Evolutionary conservation across 345 rosid species (phyloP), one percentile per base, ranked within the genome.

Genomic region (Aurinia saxatilis): DNA sequence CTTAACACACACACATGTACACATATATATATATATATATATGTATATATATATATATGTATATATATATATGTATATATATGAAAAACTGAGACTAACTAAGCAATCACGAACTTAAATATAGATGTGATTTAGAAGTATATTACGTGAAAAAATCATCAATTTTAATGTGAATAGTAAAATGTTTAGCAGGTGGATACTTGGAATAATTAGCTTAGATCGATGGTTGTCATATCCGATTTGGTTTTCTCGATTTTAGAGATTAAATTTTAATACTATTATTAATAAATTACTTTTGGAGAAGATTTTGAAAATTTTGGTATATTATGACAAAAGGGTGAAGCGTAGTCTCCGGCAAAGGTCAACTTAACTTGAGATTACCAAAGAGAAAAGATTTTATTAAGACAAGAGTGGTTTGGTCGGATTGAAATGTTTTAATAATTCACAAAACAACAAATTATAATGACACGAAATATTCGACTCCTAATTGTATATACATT

Each of bases 281-380:
- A 21, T 21, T 21, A 21, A n/a, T 33, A 23, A 23, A 10, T 41
- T 21, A 51, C 27, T 10, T 54, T 47, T 40, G 13, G 17, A 56
- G 49, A 10, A 31, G 10, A 15, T 17, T n/a, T 60, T 35, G 49
- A 18, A 36, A 49, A 17, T 42, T 16, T 6, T 12, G 50, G 34
- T 53, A 7, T 47, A 54, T 27, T 48, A 67, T 71, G 65, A 53
- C 69, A 74, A 74, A 71, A 50, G 18, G 34, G 66, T 50, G 13
- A 55, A 41, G 67, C 52, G 61, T 53, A 54, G 63, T 63, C 70
- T 63, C 73, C 75, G 63, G 79, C 75, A 75, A 60, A 72, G 77
- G 77, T 75, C 82, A 75, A 78, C 82, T 72, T 42, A 31, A 50
- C 10, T 5, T 5, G 50, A 46, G 50, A 48, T 38, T 39, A 34